phyloP scores from a whole-genome alignment of 306 rosid species.

The Morella rubra region DNA sequence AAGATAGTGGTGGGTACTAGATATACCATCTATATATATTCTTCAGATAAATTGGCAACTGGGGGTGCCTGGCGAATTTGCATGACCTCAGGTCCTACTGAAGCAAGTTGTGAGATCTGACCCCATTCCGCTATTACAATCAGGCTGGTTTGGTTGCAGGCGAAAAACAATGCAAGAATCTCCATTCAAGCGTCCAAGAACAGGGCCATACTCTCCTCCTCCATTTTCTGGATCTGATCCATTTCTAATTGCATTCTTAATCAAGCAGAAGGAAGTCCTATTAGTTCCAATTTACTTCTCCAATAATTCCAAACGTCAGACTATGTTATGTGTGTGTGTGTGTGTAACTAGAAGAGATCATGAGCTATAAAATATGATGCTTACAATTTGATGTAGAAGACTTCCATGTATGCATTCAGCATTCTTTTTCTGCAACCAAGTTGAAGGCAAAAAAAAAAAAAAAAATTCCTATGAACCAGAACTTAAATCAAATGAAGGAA shows the following conservation, averaged over 20 bases:
- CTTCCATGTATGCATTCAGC: constrained; percentile 46
- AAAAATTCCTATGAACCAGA: constrained; percentile 9
- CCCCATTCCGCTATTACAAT: constrained; percentile 35
- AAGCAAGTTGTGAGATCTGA: constrained; percentile 70
- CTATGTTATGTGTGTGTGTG: not conserved
- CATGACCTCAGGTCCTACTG: constrained; percentile 23
- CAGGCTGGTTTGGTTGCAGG: constrained; percentile 50
- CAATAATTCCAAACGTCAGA: not conserved
- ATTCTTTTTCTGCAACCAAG: constrained; percentile 41
- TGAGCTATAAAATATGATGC: not conserved
- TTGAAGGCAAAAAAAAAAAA: not conserved
- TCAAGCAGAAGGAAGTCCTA: not conserved
- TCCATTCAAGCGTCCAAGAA: constrained; percentile 54
- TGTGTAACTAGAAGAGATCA: not conserved
- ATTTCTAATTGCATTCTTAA: constrained; percentile 52
- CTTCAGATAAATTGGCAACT: not conserved
- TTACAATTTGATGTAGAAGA: constrained; percentile 55
- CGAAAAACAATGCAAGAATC: constrained; percentile 61
- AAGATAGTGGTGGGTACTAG: not conserved
- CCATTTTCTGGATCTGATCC: constrained; percentile 57
- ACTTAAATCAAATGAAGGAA: not conserved
- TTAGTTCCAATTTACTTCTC: constrained; percentile 1
- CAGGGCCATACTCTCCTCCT: constrained; percentile 55
- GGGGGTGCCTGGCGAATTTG: not conserved
- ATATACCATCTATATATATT: not conserved